These are phyloP conservation scores for Stagonosporopsis tanaceti DNA, from an alignment of 2,329 filamentous ascomycete genomes.

Conservation along the genomic window DNA sequence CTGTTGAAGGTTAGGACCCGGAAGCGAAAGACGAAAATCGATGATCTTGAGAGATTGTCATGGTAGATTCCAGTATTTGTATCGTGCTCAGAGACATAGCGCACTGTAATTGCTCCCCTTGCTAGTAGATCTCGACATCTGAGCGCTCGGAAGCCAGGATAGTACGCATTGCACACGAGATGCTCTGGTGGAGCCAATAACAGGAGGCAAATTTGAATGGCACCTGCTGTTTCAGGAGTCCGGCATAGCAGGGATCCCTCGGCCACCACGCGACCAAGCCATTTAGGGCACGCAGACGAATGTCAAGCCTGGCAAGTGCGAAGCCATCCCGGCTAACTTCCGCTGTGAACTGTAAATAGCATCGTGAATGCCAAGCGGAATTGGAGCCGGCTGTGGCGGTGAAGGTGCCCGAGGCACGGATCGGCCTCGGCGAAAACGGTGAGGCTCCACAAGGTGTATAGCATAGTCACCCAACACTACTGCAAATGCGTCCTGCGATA, in stretches of 20 bases:
- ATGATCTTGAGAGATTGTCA: background rate
- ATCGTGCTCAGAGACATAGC: background rate
- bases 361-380: background rate
- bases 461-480: background rate
- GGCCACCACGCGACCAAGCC: background rate
- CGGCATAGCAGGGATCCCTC: constrained; percentile 3
- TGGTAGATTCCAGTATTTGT: constrained; percentile 1
- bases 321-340: background rate
- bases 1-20: background rate
- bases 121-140: background rate
- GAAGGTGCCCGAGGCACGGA: constrained; percentile 8
- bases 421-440: constrained; percentile 6
- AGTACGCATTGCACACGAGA: background rate
- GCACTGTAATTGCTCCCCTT: background rate
- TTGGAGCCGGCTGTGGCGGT: constrained; percentile 17
- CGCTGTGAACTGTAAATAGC: constrained; percentile 8
- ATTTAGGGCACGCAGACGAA: background rate
- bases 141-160: background rate
- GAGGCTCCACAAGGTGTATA: background rate
- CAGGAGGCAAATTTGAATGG: constrained; percentile 7
- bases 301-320: background rate
- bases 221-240: constrained; percentile 17
- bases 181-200: constrained; percentile 6
- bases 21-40: background rate
- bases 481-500: too few relatives aligned